Conservation (phyloP, 108 stramenopile species). For the Epipyxis sp. region DNA sequence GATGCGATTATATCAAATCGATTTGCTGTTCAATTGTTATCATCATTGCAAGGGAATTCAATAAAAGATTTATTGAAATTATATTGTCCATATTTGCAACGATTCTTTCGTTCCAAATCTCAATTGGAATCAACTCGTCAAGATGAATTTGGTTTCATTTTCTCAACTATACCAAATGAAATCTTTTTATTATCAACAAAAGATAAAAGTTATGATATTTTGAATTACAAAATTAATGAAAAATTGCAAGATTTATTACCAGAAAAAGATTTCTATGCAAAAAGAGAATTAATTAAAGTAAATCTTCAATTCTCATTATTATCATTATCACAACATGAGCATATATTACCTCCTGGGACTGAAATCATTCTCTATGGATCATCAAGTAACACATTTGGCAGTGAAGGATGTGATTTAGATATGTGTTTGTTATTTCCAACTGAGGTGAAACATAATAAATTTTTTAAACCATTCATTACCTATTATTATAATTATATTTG, state of each 20-base stretch:
- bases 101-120: not conserved
- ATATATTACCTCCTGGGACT: slow-evolving; percentile 35
- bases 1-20: not conserved
- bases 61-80: not conserved
- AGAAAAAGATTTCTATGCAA: not conserved
- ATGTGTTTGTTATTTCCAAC: slow-evolving; percentile 46
- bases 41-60: not conserved
- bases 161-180: not conserved
- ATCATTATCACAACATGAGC: too few relatives aligned
- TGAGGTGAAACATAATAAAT: not conserved
- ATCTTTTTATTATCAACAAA: not conserved
- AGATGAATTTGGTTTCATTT: not conserved
- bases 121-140: not conserved
- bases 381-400: slow-evolving; percentile 57
- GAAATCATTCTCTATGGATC: slow-evolving; percentile 49
- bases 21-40: not conserved
- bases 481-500: too few relatives aligned
- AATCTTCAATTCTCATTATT: too few relatives aligned
- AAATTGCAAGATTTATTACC: not conserved
- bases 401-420: slow-evolving; percentile 52
- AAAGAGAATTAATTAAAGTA: too few relatives aligned
- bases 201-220: not conserved
- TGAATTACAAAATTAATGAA: not conserved
- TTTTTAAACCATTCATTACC: too few relatives aligned
- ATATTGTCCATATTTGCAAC: not conserved